Conservation (phyloP, 345 rosid genomes). For the Linum lewisii region DNA sequence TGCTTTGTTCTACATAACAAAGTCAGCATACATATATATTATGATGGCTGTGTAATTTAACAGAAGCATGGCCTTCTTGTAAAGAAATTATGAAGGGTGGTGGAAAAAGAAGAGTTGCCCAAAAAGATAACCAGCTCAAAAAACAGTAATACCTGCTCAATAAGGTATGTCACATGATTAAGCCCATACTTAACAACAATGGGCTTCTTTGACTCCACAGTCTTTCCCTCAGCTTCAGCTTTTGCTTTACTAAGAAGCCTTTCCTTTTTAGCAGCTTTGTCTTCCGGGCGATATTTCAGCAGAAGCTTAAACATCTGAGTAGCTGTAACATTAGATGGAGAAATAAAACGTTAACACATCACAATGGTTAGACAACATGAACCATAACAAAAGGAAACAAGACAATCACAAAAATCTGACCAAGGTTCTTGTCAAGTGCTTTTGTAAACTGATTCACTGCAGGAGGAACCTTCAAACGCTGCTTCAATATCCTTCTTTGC, state of each 20-base stretch:
- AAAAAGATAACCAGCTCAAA: neutral
- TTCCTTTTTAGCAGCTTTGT: constrained; percentile 56
- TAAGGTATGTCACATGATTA: constrained; percentile 66
- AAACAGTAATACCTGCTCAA: constrained; percentile 41
- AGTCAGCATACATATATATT: neutral
- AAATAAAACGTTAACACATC: neutral
- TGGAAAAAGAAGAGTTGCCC: neutral
- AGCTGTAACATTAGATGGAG: constrained; percentile 26
- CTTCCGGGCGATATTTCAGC: constrained; percentile 64
- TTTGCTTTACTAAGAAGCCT: constrained; percentile 46
- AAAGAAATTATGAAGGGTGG: neutral
- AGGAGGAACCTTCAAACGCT: constrained; percentile 84
- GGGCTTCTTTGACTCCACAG: constrained; percentile 48
- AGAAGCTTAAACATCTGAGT: constrained; percentile 53
- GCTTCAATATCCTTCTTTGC: constrained; percentile 70
- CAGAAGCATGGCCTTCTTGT: neutral
- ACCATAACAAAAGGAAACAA: neutral
- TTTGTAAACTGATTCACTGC: constrained; percentile 83
- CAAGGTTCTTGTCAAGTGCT: constrained; percentile 82
- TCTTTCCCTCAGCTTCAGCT: constrained; percentile 57
- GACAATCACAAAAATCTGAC: constrained; percentile 18
- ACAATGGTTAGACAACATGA: neutral
- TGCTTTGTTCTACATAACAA: constrained; percentile 50
- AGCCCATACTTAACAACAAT: constrained; percentile 68
- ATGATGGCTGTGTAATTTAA: neutral